A percentile compares a stretch with the other conserved stretches of the same genome.
phyloP scores from a whole-genome alignment of 305 asterid genomes.

The Withania somnifera region DNA sequence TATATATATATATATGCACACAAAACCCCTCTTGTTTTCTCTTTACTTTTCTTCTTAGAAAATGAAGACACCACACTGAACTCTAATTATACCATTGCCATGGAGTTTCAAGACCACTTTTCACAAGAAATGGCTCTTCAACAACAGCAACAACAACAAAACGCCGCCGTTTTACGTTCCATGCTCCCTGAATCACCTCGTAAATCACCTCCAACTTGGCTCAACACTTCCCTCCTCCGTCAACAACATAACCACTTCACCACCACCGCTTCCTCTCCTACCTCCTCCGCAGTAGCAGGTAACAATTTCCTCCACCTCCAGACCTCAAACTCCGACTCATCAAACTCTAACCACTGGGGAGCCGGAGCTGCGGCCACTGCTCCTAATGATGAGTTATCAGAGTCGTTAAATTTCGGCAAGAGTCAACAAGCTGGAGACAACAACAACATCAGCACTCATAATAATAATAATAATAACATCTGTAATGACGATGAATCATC shows the following conservation, averaged over 20 bases:
- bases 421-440: no score
- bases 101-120: constrained; percentile 18
- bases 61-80: no score
- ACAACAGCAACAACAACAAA: not conserved
- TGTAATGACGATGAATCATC: constrained; percentile 13
- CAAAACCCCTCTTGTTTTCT: no score
- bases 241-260: not conserved
- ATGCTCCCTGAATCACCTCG: constrained; percentile 1
- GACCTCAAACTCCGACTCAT: constrained; percentile 20
- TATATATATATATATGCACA: no score
- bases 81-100: not conserved
- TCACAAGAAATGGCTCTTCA: constrained; percentile 3
- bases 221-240: constrained; percentile 4
- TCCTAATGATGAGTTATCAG: constrained; percentile 7
- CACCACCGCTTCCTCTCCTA: not conserved
- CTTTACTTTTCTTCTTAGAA: no score
- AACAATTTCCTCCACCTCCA: constrained; percentile 20
- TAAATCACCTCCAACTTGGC: constrained; percentile 10
- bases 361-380: no score
- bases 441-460: not conserved
- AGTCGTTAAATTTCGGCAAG: no score
- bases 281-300: constrained; percentile 20
- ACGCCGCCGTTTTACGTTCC: constrained; percentile 4
- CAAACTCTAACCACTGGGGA: constrained; percentile 27
- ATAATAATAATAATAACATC: constrained; percentile 7